Evolutionary conservation across 139 green algal genomes (phyloP).

Genomic region (Tetradesmus lagerheimii): DNA sequence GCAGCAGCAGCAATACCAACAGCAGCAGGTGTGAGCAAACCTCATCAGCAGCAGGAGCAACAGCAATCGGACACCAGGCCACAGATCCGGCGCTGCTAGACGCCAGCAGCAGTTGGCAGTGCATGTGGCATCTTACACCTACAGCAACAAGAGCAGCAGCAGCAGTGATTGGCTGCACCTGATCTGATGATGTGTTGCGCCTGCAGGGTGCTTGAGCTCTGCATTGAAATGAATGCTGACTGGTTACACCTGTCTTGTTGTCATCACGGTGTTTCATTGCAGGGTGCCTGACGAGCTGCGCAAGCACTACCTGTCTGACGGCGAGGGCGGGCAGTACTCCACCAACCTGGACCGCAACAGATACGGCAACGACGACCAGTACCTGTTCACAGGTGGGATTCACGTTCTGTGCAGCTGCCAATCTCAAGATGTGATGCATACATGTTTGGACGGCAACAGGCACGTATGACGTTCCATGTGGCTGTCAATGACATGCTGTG

Average conservation of each 20-base stretch:
- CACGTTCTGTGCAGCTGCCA: background rate
- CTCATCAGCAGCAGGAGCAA: no score
- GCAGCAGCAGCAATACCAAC: no score
- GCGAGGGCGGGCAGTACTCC: constrained; percentile 86
- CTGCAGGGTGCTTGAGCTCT: background rate
- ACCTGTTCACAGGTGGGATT: constrained; percentile 88
- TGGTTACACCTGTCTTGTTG: background rate
- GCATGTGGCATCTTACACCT: background rate
- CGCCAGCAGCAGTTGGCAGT: background rate
- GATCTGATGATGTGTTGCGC: background rate
- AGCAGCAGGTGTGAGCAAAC: no score
- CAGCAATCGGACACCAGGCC: no score
- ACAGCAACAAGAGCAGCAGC: background rate
- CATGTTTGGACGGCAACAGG: no score
- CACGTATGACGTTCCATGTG: no score
- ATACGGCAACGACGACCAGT: constrained; percentile 96
- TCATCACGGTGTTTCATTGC: background rate
- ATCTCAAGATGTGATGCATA: no score
- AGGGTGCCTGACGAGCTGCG: constrained; percentile 93
- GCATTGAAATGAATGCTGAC: background rate
- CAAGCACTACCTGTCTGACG: constrained; percentile 88
- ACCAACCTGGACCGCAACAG: constrained; percentile 97
- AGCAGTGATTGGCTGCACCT: background rate
- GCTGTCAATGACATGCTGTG: no score
- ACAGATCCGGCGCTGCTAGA: background rate